Evolutionary conservation across 2,329 filamentous ascomycete species (phyloP), one percentile per base, ranked within the genome.

Genomic region (Purpureocillium lavendulum): DNA sequence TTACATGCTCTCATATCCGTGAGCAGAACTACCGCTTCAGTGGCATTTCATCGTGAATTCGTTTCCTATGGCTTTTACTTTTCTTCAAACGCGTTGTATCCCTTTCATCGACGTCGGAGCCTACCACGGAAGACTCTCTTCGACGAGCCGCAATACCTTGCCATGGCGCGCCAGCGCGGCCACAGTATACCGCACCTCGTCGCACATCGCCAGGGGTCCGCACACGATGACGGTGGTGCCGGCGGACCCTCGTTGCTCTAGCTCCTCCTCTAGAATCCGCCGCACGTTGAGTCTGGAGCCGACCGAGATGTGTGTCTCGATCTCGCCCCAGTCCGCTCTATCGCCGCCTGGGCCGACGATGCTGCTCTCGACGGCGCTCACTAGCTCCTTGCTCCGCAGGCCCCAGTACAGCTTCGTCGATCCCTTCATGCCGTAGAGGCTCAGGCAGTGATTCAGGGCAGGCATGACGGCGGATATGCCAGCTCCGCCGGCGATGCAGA

Each of bases 331-430:
- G 18, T 38, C 41, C 3, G 41, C 30, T 10, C 40, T 38, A 12
- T 36, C 36, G 3, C 40, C 39, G 1, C 35, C 33, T 8, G 35
- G 39, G 7, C 43, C 45, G 11, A 45, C 38, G 17, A 55, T 40
- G 45, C 56, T 52, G 24, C 39, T 28, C 40, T 53, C 48, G 12
- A 58, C 43, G 8, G 47, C 45, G 11, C 53, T 41, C 1, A 58
- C 54, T 7, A 60, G 40, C 2, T 47, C 49, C 28, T 38, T 44
- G 2, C 41, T 49, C 11, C 51, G 52, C 3, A 50, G 43, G 1
- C 55, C 55, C 57, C 57, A 59, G 40, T 47, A 59, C 1, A 59
- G 35, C 41, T 54, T 59, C 11, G 50, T 54, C 1, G 43, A 46
- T 1, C 56, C 56, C 7, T 49, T 18, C 5, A 48, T 41, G 11